Evolutionary conservation across 768 basidiomycete genomes (phyloP), one percentile per base, ranked within the genome.

Genomic region (Paxillus rubicundulus): DNA sequence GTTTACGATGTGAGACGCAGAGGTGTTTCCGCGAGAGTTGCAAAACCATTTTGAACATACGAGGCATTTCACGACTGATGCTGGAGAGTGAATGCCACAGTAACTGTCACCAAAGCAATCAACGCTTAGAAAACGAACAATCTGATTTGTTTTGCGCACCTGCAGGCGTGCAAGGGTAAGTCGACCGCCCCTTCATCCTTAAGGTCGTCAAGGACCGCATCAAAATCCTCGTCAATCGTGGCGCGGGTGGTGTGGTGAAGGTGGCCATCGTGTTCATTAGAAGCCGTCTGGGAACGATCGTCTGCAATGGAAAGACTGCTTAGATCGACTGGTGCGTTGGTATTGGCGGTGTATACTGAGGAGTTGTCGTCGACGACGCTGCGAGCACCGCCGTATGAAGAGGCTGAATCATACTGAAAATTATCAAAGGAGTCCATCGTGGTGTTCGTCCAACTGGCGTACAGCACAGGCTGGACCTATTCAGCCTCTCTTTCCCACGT

Each of bases 1-100:
- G 70, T 98, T 98, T 59, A 99, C 96, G 62, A 99, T 98, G 68
- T 99, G 97, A 1, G 96, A 98, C 2, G 95, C 94, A 2, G 95
- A 97, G 5, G 95, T 97, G 64, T 97, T 97, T 51, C 95, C 95
- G 30, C 97, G 84, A 10, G 96, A 96, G 69, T 99, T 99, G 77
- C 97, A 99, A 70, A 99, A 99, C 93, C 93, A 96, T 68, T 95
- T 95, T 17, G 85, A 81, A 65, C 93, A 96, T 45, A 95, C 66
- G 45, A 94, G 79, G 61, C 93, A 96, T 72, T 96, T 97, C 55
- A 98, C 97, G 21, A 99, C 97, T 33, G 92, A 94, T 6, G 95
- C 89, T 6, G 97, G 95, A 43, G 92, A 93, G 72, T 98, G 96
- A 39, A 98, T 98, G 20, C 97, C 97, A 63, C 97, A 99, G 64